A percentile compares a stretch with the other conserved stretches of the same genome.
These are phyloP conservation scores for rapeseed (Brassica napus) DNA, from an alignment of 345 rosid species.

Conservation along the genomic window DNA sequence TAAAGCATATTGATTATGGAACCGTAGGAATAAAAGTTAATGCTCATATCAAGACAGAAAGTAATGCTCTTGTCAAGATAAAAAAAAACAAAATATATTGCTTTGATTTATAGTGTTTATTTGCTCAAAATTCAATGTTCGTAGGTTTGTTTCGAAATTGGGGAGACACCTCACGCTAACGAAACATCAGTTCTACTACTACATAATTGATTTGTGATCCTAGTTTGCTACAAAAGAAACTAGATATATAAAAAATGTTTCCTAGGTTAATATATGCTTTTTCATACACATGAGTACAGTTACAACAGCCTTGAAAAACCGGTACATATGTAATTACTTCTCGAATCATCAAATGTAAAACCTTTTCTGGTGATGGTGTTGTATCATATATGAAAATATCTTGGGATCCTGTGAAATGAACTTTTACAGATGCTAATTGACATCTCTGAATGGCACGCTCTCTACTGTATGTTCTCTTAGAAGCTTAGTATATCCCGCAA, in stretches of 20 bases:
- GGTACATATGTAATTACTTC: slow-evolving; percentile 22
- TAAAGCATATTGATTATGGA: too few relatives aligned
- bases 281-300: slow-evolving; percentile 32
- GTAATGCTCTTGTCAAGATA: too few relatives aligned
- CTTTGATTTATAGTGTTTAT: too few relatives aligned
- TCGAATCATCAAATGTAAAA: slow-evolving; percentile 12
- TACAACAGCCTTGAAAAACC: slow-evolving; percentile 27
- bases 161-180: not conserved
- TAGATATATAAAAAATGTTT: slow-evolving; percentile 21
- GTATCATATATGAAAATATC: slow-evolving; percentile 10
- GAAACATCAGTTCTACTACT: not conserved
- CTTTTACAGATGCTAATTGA: slow-evolving; percentile 33
- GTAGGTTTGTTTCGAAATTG: not conserved
- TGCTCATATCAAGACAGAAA: too few relatives aligned
- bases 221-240: slow-evolving; percentile 1
- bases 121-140: not conserved
- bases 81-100: too few relatives aligned
- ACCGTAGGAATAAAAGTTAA: too few relatives aligned
- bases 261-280: slow-evolving; percentile 29
- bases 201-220: not conserved
- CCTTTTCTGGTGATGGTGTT: slow-evolving; percentile 23
- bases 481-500: slow-evolving; percentile 51
- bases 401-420: slow-evolving; percentile 14
- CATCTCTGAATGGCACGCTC: slow-evolving; percentile 26
- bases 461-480: slow-evolving; percentile 37